phyloP scores from a whole-genome alignment of 2,329 filamentous ascomycete genomes.

The Coniochaeta sp. region DNA sequence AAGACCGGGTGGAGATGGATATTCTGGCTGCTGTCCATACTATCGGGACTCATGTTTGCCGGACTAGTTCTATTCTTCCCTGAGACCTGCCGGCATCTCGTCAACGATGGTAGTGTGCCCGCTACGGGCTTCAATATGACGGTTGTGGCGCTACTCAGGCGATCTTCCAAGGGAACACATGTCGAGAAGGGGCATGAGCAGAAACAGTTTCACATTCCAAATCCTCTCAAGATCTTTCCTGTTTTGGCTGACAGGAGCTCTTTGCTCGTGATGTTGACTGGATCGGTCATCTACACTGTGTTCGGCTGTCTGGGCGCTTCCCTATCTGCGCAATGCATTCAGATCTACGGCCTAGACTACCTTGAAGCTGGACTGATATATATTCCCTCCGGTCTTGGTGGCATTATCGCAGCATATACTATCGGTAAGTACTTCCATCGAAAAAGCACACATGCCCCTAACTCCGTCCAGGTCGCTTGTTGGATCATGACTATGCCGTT shows the following conservation, averaged over 20 bases:
- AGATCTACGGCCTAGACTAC: not conserved
- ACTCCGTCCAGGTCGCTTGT: no score
- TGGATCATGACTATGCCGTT: no score
- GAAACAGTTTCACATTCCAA: not conserved
- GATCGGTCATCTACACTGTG: conserved; percentile 8
- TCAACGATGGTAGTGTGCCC: conserved; percentile 43
- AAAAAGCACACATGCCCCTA: not conserved
- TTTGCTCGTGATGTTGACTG: conserved; percentile 8
- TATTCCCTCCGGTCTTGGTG: not conserved
- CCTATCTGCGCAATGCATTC: conserved; percentile 7
- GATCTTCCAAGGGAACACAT: conserved; percentile 1
- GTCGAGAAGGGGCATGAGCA: not conserved
- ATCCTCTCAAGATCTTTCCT: conserved; percentile 8
- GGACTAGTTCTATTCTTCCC: conserved; percentile 43
- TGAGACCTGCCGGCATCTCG: conserved; percentile 40
- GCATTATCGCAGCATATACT: conserved; percentile 4
- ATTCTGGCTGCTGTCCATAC: conserved; percentile 55
- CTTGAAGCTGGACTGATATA: not conserved
- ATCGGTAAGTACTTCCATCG: not conserved
- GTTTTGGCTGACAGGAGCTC: conserved; percentile 6
- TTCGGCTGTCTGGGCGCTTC: conserved; percentile 8
- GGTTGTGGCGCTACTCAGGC: conserved; percentile 20
- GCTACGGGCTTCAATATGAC: conserved; percentile 30
- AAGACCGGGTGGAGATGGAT: conserved; percentile 52
- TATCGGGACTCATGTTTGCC: conserved; percentile 28